Conservation (phyloP, 805 yeast genomes). For the Candida qinlingensis region DNA sequence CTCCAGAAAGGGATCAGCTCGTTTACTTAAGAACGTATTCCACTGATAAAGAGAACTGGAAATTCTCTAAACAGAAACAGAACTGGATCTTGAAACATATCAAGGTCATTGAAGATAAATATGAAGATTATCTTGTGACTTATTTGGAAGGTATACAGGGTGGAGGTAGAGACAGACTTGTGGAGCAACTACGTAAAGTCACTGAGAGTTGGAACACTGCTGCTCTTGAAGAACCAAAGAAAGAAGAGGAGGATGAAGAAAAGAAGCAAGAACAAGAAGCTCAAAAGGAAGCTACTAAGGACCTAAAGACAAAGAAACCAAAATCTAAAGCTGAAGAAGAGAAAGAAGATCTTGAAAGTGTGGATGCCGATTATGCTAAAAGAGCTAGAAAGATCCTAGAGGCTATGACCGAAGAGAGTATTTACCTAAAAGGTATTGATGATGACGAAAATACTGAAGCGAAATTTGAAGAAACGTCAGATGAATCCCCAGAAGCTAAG, state of each 20-base stretch:
- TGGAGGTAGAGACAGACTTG: constrained; percentile 55
- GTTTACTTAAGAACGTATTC: constrained; percentile 55
- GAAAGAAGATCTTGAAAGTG: constrained; percentile 17
- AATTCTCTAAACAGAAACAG: constrained; percentile 81
- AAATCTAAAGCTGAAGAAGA: neutral
- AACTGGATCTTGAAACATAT: constrained; percentile 75
- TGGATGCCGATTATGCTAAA: constrained; percentile 24
- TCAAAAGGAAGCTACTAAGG: neutral
- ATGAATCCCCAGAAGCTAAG: neutral
- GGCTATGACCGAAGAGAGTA: constrained; percentile 17
- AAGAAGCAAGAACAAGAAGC: neutral
- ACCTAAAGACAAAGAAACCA: neutral
- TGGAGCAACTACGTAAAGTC: constrained; percentile 41
- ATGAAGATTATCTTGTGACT: constrained; percentile 42
- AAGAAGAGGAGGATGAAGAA: constrained; percentile 7
- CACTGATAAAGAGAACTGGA: constrained; percentile 61
- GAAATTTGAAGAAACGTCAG: neutral
- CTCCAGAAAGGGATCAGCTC: constrained; percentile 75
- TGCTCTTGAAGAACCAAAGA: constrained; percentile 16
- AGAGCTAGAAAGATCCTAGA: constrained; percentile 22
- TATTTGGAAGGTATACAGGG: constrained; percentile 67
- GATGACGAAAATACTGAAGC: constrained; percentile 6
- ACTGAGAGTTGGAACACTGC: constrained; percentile 52
- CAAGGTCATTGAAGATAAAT: constrained; percentile 44
- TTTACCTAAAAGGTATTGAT: constrained; percentile 18